Base-by-base conservation (phyloP, 2,329 filamentous ascomycete species). In the Claviceps digitariae region DNA sequence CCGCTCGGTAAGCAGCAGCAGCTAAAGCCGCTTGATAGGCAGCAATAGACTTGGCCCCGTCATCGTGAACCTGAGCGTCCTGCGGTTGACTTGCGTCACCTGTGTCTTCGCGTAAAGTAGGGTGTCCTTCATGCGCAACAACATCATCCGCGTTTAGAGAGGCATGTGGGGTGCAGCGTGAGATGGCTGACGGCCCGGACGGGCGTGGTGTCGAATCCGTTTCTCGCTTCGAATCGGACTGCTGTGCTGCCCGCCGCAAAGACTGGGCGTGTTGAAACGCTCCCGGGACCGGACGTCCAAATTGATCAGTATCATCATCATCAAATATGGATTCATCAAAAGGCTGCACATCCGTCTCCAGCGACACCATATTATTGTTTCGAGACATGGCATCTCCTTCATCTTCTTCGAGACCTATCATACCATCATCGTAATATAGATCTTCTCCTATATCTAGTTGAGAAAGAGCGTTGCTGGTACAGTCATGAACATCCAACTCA, bases 1-100 rank as follows among this genome's bases (percentile, higher is more conserved):
- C 85, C 6, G 90, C 89, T 63, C 84, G 77, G 56, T 85, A 83
- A 10, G 89, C 86, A 7, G 90, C 91, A 48, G 86, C 84, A 1
- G 88, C 89, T 4, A 97, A 74, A 1, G 90, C 89, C 51, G 85
- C 85, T 63, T 95, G 90, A 62, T 96, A 91, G 1, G 81, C 84
- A 44, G 82, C 81, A 54, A 72, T 69, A 29, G 62, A 55, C 34
- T 62, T 59, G 15, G 54, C 50, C 9, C 52, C 57, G 6, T 53
- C 43, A n/a, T 53, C 44, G 13, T 56, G 53, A 6, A 21, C 54
- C 2, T 57, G 57, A 25, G 52, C 51, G 40, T 36, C 40, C 36
- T 23, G 27, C 17, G 17, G 7, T n/a, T 47, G 43, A n/a, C 31
- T 23, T 46, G 45, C 40, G 21, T 27, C 21, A 9, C 13, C 46